A percentile compares a stretch with the other conserved stretches of the same genome.
phyloP scores from a whole-genome alignment of 305 asterid genomes.

The Salvia sclarea region DNA sequence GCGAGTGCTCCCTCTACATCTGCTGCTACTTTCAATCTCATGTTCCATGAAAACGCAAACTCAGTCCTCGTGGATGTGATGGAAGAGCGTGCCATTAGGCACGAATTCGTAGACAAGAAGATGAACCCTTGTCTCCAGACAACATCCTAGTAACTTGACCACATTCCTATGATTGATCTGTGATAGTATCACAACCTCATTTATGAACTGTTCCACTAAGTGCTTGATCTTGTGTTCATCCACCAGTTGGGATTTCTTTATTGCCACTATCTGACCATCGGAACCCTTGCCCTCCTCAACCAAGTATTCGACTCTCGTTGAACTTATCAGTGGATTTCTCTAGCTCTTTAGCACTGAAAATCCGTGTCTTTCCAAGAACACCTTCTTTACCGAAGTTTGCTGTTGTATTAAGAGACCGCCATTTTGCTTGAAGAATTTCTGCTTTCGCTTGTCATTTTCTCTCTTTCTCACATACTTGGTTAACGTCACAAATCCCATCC shows the following conservation, averaged over 20 bases:
- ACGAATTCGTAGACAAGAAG: constrained; percentile 37
- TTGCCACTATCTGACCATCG: constrained; percentile 39
- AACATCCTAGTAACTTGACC: constrained; percentile 38
- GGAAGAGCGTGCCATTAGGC: constrained; percentile 38
- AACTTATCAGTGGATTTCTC: constrained; percentile 33
- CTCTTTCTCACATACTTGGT: constrained; percentile 25
- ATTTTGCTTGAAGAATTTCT: constrained; percentile 36
- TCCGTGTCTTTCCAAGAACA: constrained; percentile 19
- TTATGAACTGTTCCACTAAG: constrained; percentile 36
- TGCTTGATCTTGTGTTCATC: constrained; percentile 21
- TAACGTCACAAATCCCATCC: constrained; percentile 24
- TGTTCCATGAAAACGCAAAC: constrained; percentile 36
- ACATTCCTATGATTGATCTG: constrained; percentile 42
- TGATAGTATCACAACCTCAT: constrained; percentile 42
- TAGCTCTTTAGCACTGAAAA: constrained; percentile 34
- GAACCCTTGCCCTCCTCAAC: constrained; percentile 41
- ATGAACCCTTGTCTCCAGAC: constrained; percentile 41
- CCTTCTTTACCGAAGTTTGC: constrained; percentile 25
- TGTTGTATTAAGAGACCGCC: constrained; percentile 36
- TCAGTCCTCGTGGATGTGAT: constrained; percentile 34
- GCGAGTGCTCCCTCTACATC: constrained; percentile 33
- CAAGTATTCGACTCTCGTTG: constrained; percentile 34
- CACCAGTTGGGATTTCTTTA: constrained; percentile 33
- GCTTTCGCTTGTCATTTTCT: constrained; percentile 16
- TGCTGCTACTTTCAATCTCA: constrained; percentile 31